These are phyloP conservation scores for Tetradesmus obliquus DNA, from an alignment of 139 green algal genomes.

Conservation along the genomic window DNA sequence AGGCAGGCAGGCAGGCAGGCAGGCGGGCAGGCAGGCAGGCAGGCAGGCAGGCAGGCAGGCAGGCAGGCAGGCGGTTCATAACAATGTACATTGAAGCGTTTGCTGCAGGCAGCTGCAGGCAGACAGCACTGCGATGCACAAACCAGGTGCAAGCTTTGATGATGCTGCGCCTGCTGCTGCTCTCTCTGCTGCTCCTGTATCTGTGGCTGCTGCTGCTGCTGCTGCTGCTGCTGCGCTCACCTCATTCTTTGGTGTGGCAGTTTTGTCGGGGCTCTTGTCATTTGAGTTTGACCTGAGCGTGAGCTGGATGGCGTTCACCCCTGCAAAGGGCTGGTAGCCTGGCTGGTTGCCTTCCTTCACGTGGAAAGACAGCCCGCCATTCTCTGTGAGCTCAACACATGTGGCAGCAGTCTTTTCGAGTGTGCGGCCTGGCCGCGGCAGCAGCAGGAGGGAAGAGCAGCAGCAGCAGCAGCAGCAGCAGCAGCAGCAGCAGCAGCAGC, in stretches of 20 bases:
- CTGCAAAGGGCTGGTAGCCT: conserved; percentile 61
- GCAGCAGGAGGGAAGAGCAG: background rate
- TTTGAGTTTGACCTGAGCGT: background rate
- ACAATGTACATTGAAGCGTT: too few relatives aligned
- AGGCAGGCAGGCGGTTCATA: too few relatives aligned
- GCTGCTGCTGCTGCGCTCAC: background rate
- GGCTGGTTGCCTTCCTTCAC: conserved; percentile 48
- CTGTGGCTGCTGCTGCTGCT: background rate
- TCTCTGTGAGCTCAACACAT: background rate
- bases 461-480: background rate
- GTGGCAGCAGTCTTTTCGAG: background rate
- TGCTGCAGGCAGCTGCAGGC: too few relatives aligned
- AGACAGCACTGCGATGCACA: too few relatives aligned
- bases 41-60: background rate
- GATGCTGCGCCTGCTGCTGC: too few relatives aligned
- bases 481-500: background rate
- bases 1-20: too few relatives aligned
- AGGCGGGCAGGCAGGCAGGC: background rate
- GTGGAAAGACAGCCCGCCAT: conserved; percentile 54
- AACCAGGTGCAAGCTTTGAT: too few relatives aligned
- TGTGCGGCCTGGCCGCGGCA: background rate
- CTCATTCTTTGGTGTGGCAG: background rate
- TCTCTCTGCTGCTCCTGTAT: too few relatives aligned
- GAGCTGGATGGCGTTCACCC: background rate
- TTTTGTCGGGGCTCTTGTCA: background rate